Evolutionary conservation across 257 asterid species (phyloP), one percentile per base, ranked within the genome.

Genomic region (Solanum arcanum): DNA sequence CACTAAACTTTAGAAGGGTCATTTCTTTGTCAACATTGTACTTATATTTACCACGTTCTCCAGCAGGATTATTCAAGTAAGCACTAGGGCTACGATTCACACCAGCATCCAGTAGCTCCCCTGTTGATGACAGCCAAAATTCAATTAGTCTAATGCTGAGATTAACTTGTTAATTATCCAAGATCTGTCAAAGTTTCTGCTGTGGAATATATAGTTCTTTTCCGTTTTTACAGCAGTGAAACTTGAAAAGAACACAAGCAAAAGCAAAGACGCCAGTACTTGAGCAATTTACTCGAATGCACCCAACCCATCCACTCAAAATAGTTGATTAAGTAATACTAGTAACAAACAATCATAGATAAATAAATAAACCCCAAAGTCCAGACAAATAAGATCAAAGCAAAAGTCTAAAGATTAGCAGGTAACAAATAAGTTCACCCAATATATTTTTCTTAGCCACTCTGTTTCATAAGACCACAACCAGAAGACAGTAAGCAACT

Each of bases 81-180:
- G 98, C 98, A 83, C 99, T 97, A 21, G 99, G 99, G 86, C 99
- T 97, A 85, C 99, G 98, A 87, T 92, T 97, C 33, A 96, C 90
- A 44, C 99, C 96, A 92, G 98, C 99, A 94, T 95, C 96, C 72
- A 96, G 85, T 89, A 97, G 89, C 89, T 97, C 98, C 88, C 99
- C 99, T 97, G 95, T 88, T 78, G 89, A 88, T 84, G 87, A 72
- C 83, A 88, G 73, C 70, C 87, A 73, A 89, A 91, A 87, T 68
- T 39, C 37, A 59, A 64, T 87, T 31, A 89, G 90, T 83, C 88
- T 62, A 85, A 35, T 52, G 46, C 69, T 18, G 46, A 49, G 85
- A 49, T 47, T n/a, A 33, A 31, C 85, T 29, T 81, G 69, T 18
- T 10, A 49, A n/a, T 42, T 41, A 76, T 23, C 83, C 59, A 41